Evolutionary conservation across 495 filamentous ascomycete genomes (phyloP), one percentile per base, ranked within the genome.

Genomic region (Evernia prunastri): DNA sequence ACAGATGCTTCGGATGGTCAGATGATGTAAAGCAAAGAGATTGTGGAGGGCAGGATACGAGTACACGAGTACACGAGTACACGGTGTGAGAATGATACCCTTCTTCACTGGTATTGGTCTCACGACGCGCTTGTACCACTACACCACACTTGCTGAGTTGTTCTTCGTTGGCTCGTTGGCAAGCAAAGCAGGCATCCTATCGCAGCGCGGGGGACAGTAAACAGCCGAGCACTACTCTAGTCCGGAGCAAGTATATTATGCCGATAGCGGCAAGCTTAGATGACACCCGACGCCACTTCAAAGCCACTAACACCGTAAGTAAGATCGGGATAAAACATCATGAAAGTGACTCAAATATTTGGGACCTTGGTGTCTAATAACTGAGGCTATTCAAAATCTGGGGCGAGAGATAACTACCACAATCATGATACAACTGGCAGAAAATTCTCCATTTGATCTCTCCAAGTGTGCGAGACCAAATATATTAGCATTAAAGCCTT

Each of bases 381-480:
- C n/a, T 12, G n/a, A 25, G 13, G 10, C n/a, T 25, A 25, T 23
- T 23, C 13, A 11, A 49, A n/a, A 27, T 49, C 10, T 23, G 3
- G 4, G 45, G n/a, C 4, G n/a, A 25, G 10, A 25, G 10, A 49
- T 11, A 13, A 25, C 3, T 4, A 49, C 23, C 3, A 25, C 27
- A 33, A 20, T n/a, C n/a, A n/a, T n/a, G n/a, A 12, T 10, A 33
- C 15, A 54, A 54, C 6, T 54, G 29, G 51, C 51, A 54, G 33
- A 33, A 12, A 43, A 49, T 9, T 81, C 78, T 37, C 72, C 83
- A 12, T 96, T 95, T 73, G 82, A 93, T 71, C 76, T 96, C 45
- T 75, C 87, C 64, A 92, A 82, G 67, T 96, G 91, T 73, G 90
- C 90, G 27, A 84, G 91, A 66, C 82, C 87, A 54, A 96, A 96